These are phyloP conservation scores for Bryoglossum gracile DNA, from an alignment of 495 filamentous ascomycete species.

Conservation along the genomic window DNA sequence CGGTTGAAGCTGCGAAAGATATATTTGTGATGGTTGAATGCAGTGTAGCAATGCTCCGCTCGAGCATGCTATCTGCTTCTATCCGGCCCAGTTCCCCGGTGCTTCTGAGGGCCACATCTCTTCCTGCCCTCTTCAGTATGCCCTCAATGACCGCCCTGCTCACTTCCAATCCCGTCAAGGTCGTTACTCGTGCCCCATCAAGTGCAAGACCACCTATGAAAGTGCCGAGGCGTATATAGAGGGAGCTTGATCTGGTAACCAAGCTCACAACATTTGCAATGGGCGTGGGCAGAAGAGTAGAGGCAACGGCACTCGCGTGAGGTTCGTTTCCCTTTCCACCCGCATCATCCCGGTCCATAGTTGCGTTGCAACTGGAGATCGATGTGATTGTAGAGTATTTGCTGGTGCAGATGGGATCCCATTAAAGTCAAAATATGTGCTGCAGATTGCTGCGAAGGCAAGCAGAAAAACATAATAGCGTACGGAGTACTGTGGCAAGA, in stretches of 20 bases:
- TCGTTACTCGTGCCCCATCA: conserved; percentile 58
- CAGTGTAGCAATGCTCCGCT: conserved; percentile 53
- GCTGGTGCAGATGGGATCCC: neutral
- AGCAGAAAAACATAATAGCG: neutral
- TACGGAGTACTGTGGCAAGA: conserved; percentile 3
- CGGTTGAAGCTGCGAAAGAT: conserved; percentile 58
- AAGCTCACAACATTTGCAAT: conserved; percentile 65
- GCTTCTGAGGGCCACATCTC: conserved; percentile 51
- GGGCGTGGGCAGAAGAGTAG: conserved; percentile 58
- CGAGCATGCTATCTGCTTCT: conserved; percentile 57
- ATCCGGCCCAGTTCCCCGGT: conserved; percentile 46
- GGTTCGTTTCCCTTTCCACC: conserved; percentile 11
- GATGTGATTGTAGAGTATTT: neutral
- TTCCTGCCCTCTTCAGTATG: conserved; percentile 59
- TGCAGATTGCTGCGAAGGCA: neutral
- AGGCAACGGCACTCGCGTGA: neutral
- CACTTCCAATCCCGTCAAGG: conserved; percentile 62
- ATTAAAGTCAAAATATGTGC: neutral
- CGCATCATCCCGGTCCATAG: conserved; percentile 23
- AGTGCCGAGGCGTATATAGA: conserved; percentile 63
- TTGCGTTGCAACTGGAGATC: neutral
- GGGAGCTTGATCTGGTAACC: conserved; percentile 58
- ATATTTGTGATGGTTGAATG: conserved; percentile 57
- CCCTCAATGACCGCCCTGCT: conserved; percentile 59
- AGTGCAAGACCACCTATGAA: conserved; percentile 58